These are phyloP conservation scores for Bipolaris sorokiniana DNA, from an alignment of 2,329 filamentous ascomycete species.

Conservation along the genomic window DNA sequence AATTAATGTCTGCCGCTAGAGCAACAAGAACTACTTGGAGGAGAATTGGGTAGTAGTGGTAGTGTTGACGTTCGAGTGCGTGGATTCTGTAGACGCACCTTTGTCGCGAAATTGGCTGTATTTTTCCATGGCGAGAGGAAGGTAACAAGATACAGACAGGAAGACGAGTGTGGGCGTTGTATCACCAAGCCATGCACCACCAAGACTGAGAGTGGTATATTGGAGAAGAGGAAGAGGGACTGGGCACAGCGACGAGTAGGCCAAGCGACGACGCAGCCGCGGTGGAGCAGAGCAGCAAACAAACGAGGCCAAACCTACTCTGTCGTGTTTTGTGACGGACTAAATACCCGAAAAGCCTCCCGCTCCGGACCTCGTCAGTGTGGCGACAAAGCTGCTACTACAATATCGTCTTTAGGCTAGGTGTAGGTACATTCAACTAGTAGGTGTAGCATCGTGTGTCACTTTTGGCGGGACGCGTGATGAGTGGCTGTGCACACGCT, in stretches of 20 bases:
- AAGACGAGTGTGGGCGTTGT: constrained; percentile 14
- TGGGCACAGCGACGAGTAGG: constrained; percentile 4
- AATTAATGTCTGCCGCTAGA: background rate
- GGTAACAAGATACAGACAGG: background rate
- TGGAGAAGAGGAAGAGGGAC: background rate
- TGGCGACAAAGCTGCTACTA: constrained; percentile 15
- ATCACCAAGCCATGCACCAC: constrained; percentile 30
- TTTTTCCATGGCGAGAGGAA: constrained; percentile 74
- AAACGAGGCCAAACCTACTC: background rate
- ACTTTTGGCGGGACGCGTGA: constrained; percentile 22
- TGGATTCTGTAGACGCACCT: constrained; percentile 59
- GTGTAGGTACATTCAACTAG: too few relatives aligned
- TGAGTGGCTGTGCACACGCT: constrained; percentile 24
- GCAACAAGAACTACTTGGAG: background rate
- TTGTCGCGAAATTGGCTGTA: constrained; percentile 91
- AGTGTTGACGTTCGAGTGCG: background rate
- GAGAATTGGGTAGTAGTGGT: background rate
- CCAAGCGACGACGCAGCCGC: constrained; percentile 4
- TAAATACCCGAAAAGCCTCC: background rate
- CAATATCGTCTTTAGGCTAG: constrained; percentile 3
- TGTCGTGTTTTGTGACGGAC: background rate
- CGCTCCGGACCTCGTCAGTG: background rate
- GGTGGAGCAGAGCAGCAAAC: constrained; percentile 1
- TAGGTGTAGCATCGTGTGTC: constrained; percentile 13
- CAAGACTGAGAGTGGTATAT: constrained; percentile 1